A percentile compares a stretch with the other conserved stretches of the same genome.
phyloP scores from a whole-genome alignment of 2,329 filamentous ascomycete genomes.

The Pyricularia pennisetigena region DNA sequence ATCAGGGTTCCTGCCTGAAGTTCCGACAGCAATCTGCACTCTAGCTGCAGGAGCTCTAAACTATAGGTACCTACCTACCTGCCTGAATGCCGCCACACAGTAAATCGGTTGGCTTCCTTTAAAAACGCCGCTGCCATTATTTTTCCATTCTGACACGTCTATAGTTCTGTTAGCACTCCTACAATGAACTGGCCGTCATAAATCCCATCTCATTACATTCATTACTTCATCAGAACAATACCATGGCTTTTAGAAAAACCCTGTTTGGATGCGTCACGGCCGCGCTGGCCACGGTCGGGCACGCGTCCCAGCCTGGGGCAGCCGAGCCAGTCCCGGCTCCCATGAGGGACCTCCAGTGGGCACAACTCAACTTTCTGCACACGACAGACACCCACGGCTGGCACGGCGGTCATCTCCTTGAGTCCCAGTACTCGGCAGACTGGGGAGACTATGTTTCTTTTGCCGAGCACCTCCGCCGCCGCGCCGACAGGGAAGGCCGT shows the following conservation, averaged over 20 bases:
- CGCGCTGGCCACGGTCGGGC: slow-evolving; percentile 20
- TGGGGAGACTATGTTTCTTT: slow-evolving; percentile 99
- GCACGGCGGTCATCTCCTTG: slow-evolving; percentile 86
- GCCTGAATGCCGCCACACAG: background rate
- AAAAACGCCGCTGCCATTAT: background rate
- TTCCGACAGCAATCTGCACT: background rate
- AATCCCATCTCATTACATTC: background rate
- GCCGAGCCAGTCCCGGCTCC: slow-evolving; percentile 69
- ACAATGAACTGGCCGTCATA: background rate
- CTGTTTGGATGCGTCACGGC: slow-evolving; percentile 27
- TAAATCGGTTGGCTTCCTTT: background rate
- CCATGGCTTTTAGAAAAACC: slow-evolving; percentile 8
- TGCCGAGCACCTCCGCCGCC: slow-evolving; percentile 67
- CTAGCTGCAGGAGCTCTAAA: background rate
- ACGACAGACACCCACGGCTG: slow-evolving; percentile 96
- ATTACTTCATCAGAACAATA: background rate
- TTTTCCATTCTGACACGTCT: background rate
- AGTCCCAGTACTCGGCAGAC: slow-evolving; percentile 90
- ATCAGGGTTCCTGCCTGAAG: background rate
- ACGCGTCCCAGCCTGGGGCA: slow-evolving; percentile 64
- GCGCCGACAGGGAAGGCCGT: slow-evolving; percentile 66
- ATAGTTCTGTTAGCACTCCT: background rate
- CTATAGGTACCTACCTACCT: background rate
- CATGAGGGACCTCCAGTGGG: slow-evolving; percentile 78
- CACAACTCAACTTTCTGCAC: slow-evolving; percentile 93